phyloP scores from a whole-genome alignment of 108 stramenopile genomes.

The Discostella stelligeroides region DNA sequence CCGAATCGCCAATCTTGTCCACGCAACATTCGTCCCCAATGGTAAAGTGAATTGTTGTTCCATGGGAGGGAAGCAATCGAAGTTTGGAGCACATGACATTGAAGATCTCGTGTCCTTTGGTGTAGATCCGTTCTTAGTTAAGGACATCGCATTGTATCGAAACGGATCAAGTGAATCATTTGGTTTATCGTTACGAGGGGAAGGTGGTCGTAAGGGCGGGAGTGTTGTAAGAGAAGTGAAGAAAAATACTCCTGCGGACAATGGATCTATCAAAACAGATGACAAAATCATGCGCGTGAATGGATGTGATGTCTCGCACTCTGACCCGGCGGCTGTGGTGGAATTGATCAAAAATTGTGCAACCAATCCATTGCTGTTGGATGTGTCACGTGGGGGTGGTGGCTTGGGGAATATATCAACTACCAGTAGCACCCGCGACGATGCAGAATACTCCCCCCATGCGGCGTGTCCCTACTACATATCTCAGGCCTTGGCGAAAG shows the following conservation, averaged over 20 bases:
- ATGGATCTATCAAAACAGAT: slow-evolving; percentile 45
- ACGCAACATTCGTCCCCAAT: slow-evolving; percentile 48
- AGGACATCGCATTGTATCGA: slow-evolving; percentile 66
- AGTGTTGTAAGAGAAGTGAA: slow-evolving; percentile 24
- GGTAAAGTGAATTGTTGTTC: slow-evolving; percentile 51
- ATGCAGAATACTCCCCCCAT: slow-evolving; percentile 55
- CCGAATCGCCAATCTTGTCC: slow-evolving; percentile 40
- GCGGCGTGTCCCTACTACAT: slow-evolving; percentile 90
- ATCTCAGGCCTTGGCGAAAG: slow-evolving; percentile 57
- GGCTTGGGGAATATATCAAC: slow-evolving; percentile 9
- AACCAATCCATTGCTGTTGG: slow-evolving; percentile 57
- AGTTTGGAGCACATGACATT: slow-evolving; percentile 75
- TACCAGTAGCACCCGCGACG: neutral
- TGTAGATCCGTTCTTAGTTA: slow-evolving; percentile 53
- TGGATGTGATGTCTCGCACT: slow-evolving; percentile 39
- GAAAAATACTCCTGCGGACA: slow-evolving; percentile 36
- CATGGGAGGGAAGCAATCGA: slow-evolving; percentile 66
- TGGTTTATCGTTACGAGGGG: slow-evolving; percentile 46
- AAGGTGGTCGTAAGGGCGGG: slow-evolving; percentile 24
- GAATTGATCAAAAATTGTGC: slow-evolving; percentile 21
- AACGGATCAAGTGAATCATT: slow-evolving; percentile 40
- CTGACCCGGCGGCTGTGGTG: slow-evolving; percentile 25
- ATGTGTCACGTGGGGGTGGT: slow-evolving; percentile 44
- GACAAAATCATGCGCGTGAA: slow-evolving; percentile 67
- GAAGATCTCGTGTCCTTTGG: slow-evolving; percentile 81